Conservation (phyloP, 2,329 filamentous ascomycete species). For the Huntiella abstrusa region DNA sequence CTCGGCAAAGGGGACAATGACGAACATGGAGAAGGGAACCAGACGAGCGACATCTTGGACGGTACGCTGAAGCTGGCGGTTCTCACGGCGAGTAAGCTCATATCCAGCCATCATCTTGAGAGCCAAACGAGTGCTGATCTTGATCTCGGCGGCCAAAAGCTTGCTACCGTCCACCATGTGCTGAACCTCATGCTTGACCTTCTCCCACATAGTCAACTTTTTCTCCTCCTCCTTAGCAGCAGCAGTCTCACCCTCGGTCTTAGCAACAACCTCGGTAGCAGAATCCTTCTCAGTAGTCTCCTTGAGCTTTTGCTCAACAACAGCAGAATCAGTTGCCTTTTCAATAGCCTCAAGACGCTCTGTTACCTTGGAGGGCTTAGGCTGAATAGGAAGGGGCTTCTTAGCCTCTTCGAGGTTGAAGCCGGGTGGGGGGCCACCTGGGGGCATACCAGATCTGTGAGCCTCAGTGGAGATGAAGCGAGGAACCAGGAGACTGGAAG, state of each 20-base stretch:
- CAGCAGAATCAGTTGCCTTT: slow-evolving; percentile 13
- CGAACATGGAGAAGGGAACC: slow-evolving; percentile 89
- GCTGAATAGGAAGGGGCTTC: slow-evolving; percentile 48
- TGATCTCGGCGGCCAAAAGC: slow-evolving; percentile 76
- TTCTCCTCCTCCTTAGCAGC: slow-evolving; percentile 49
- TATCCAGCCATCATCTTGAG: slow-evolving; percentile 97
- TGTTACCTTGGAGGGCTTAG: slow-evolving; percentile 2
- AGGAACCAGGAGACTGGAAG: slow-evolving; percentile 34
- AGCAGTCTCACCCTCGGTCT: slow-evolving; percentile 26
- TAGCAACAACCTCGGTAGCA: slow-evolving; percentile 19
- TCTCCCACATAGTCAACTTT: slow-evolving; percentile 77
- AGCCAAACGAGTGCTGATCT: slow-evolving; percentile 76
- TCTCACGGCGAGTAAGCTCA: slow-evolving; percentile 83
- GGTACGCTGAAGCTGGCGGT: slow-evolving; percentile 80
- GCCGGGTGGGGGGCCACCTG: slow-evolving; percentile 59
- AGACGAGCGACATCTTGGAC: slow-evolving; percentile 84
- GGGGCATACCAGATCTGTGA: slow-evolving; percentile 29
- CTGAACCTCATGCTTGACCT: slow-evolving; percentile 79
- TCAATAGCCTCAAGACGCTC: slow-evolving; percentile 17
- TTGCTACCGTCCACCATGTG: slow-evolving; percentile 99
- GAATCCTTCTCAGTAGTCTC: slow-evolving; percentile 13
- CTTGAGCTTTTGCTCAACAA: slow-evolving; percentile 15
- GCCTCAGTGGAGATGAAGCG: slow-evolving; percentile 41
- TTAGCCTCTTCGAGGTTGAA: slow-evolving; percentile 84
- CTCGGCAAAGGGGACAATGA: slow-evolving; percentile 93